Evolutionary conservation across 2,329 filamentous ascomycete genomes (phyloP).

Genomic region (Colletotrichum sp.): DNA sequence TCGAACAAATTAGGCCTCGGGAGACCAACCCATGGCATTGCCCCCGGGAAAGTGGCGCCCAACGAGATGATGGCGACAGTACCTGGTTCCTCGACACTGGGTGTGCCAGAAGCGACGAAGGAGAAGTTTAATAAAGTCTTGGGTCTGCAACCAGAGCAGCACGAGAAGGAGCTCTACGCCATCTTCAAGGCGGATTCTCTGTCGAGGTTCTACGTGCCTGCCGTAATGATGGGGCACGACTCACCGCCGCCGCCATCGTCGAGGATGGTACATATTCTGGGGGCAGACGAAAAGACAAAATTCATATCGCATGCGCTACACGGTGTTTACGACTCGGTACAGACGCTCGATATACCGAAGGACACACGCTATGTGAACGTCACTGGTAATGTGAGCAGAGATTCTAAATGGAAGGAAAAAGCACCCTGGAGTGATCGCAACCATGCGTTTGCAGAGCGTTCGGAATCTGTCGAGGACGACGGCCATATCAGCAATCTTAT

Average conservation of each 20-base stretch:
- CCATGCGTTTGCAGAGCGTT: not conserved
- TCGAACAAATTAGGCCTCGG: slow-evolving; percentile 18
- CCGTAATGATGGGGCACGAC: slow-evolving; percentile 34
- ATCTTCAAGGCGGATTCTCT: slow-evolving; percentile 23
- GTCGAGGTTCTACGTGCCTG: slow-evolving; percentile 37
- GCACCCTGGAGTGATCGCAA: slow-evolving; percentile 14
- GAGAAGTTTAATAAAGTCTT: slow-evolving; percentile 3
- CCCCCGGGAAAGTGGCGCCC: slow-evolving; percentile 22
- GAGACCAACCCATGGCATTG: slow-evolving; percentile 2
- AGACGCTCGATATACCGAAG: slow-evolving; percentile 28
- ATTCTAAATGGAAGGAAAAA: slow-evolving; percentile 26
- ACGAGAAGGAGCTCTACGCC: slow-evolving; percentile 20
- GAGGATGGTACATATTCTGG: slow-evolving; percentile 46
- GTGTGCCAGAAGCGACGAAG: not conserved
- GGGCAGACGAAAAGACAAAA: slow-evolving; percentile 43
- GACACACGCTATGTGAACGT: slow-evolving; percentile 16
- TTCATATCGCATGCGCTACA: slow-evolving; percentile 47
- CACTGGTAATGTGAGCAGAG: slow-evolving; percentile 25
- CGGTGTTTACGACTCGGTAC: slow-evolving; percentile 45
- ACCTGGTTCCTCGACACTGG: slow-evolving; percentile 15
- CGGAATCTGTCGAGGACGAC: slow-evolving; percentile 30
- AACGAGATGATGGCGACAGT: slow-evolving; percentile 28
- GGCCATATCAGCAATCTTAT: slow-evolving; percentile 74
- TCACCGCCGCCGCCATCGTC: slow-evolving; percentile 34
- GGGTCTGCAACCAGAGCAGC: slow-evolving; percentile 13